Evolutionary conservation across 257 asterid species (phyloP).

Genomic region (Solanum virginianum): DNA sequence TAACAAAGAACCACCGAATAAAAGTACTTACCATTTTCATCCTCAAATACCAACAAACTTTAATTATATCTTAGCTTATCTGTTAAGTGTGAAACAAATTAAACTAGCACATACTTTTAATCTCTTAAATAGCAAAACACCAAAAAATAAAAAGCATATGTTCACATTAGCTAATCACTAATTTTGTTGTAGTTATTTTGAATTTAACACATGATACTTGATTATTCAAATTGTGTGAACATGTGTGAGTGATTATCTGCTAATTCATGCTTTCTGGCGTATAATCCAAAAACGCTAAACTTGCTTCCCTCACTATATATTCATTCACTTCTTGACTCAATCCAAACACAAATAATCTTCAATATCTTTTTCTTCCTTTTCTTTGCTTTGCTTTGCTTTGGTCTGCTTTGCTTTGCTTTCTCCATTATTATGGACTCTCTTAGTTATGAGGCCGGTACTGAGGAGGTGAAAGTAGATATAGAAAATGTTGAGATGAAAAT

Average conservation of each 20-base stretch:
- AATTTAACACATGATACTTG: background rate
- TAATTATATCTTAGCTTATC: background rate
- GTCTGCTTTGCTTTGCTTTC: too few relatives aligned
- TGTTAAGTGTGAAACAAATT: background rate
- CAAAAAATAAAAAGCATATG: background rate
- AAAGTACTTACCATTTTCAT: too few relatives aligned
- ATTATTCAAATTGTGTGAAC: too few relatives aligned
- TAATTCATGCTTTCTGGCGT: background rate
- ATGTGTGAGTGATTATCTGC: background rate
- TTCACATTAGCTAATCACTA: background rate
- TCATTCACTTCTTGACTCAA: background rate
- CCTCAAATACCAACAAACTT: background rate
- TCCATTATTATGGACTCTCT: too few relatives aligned
- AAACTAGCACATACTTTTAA: background rate
- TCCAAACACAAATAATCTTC: background rate
- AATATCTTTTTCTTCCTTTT: background rate
- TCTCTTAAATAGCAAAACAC: background rate
- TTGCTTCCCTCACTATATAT: background rate
- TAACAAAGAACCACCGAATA: background rate
- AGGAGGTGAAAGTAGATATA: too few relatives aligned
- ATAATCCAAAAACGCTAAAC: background rate
- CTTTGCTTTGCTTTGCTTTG: too few relatives aligned
- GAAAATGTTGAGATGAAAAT: too few relatives aligned
- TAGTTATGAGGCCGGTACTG: too few relatives aligned
- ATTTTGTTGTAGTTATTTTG: background rate